Evolutionary conservation across 768 basidiomycete species (phyloP), one percentile per base, ranked within the genome.

Genomic region (Russula griseocarnosa): DNA sequence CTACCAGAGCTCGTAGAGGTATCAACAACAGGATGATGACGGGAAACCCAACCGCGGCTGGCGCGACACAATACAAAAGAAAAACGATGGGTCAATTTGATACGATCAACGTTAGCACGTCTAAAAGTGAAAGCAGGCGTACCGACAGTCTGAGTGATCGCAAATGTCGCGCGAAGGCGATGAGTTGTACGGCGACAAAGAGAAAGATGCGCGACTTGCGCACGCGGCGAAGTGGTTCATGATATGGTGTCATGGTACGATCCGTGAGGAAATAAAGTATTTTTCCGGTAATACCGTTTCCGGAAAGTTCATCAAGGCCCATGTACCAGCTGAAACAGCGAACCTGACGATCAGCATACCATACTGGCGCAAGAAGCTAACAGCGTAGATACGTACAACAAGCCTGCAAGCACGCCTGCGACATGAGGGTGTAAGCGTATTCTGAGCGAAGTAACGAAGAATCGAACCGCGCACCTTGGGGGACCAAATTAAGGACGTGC

Each of bases 121-220:
- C 34, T 20, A 11, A 0, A 14, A 36, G 18, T 24, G 49, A 18
- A 20, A 26, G 42, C 20, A 5, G 44, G 72, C 79, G 36, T 66
- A 91, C 91, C 91, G 63, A 89, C 84, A 1, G 93, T 95, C 71
- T 97, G 94, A 0, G 91, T 93, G 66, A 97, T 86, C 9, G 91
- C 90, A 73, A 96, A 93, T 0, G 94, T 94, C 3, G 86, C 86
- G 0, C 87, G 69, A 97, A 98, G 3, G 87, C 92, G 8, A 87
- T 67, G 36, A 96, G 81, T 73, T 97, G 90, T 40, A 95, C 78
- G 18, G 75, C 73, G 5, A 92, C 74, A 73, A 92, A 97, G 13
- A 91, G 73, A 32, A 86, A 60, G 54, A 96, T 83, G 32, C 89
- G 79, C 0, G 85, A 86, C 70, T 83, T 88, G 65, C 90, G 83